Conservation (phyloP, 768 basidiomycete species). For the Rhodotorula taiwanensis region DNA sequence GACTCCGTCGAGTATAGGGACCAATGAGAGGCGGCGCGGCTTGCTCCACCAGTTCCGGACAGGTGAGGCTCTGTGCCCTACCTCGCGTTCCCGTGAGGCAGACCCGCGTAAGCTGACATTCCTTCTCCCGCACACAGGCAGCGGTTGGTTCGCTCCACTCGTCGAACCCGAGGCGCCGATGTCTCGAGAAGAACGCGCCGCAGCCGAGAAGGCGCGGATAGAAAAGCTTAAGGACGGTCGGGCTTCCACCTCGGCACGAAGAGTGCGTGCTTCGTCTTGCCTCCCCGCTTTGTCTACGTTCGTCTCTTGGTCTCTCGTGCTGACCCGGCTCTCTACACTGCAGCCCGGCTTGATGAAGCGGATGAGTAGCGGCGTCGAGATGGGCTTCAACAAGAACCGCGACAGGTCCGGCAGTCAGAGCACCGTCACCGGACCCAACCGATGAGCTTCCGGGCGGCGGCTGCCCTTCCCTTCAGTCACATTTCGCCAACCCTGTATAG, state of each 20-base stretch:
- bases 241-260: constrained; percentile 2
- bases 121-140: not conserved
- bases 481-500: too few relatives aligned
- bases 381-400: constrained; percentile 1
- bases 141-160: constrained; percentile 28
- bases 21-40: not conserved
- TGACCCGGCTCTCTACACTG: not conserved
- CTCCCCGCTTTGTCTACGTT: not conserved
- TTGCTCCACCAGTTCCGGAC: constrained; percentile 11
- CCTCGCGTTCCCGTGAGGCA: not conserved
- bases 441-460: too few relatives aligned
- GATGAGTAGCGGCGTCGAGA: constrained; percentile 20
- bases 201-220: constrained; percentile 11
- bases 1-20: not conserved
- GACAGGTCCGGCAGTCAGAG: not conserved
- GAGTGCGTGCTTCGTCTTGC: constrained; percentile 1
- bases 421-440: not conserved
- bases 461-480: too few relatives aligned
- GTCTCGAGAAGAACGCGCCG: constrained; percentile 5
- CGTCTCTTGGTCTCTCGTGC: not conserved
- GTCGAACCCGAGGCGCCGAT: constrained; percentile 10
- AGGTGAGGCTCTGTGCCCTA: not conserved
- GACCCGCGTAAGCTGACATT: too few relatives aligned
- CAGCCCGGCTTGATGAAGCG: constrained; percentile 15
- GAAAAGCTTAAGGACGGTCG: constrained; percentile 15